Evolutionary conservation across 2,329 filamentous ascomycete species (phyloP).

Genomic region (Berkeleyomyces basicola): DNA sequence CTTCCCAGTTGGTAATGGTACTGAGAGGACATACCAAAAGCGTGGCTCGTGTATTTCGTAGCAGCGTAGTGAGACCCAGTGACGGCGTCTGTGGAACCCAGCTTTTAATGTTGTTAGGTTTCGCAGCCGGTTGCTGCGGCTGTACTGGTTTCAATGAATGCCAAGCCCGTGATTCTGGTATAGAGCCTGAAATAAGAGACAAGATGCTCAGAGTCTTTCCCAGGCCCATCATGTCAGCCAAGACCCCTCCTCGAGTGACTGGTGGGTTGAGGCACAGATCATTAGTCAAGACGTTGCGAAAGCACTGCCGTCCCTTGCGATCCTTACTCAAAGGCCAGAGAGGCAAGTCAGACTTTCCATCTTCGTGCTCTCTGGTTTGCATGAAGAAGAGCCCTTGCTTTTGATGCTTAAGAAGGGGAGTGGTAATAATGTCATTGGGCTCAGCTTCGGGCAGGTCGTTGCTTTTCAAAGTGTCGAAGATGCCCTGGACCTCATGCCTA

Average conservation of each 20-base stretch:
- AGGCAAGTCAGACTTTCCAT: conserved; percentile 48
- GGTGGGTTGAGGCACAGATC: conserved; percentile 39
- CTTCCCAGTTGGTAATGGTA: conserved; percentile 86
- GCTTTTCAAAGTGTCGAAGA: conserved; percentile 71
- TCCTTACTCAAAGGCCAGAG: conserved; percentile 53
- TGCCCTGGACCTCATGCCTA: conserved; percentile 62
- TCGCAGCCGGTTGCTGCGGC: conserved; percentile 25
- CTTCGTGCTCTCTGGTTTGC: conserved; percentile 53
- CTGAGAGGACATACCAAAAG: conserved; percentile 79
- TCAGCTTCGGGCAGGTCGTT: conserved; percentile 64
- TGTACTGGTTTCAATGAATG: conserved; percentile 35
- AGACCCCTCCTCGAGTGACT: conserved; percentile 54
- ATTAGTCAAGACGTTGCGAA: conserved; percentile 64
- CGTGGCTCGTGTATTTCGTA: conserved; percentile 59
- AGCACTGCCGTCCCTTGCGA: conserved; percentile 32
- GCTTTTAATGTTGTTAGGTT: conserved; percentile 21
- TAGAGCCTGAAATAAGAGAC: conserved; percentile 53
- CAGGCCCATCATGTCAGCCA: conserved; percentile 81
- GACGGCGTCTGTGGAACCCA: conserved; percentile 17
- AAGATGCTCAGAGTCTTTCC: conserved; percentile 77
- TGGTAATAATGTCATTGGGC: conserved; percentile 43
- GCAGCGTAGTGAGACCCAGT: conserved; percentile 34
- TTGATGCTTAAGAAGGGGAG: conserved; percentile 64
- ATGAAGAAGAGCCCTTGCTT: conserved; percentile 84
- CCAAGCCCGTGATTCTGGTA: conserved; percentile 47